A percentile compares a stretch with the other conserved stretches of the same genome.
phyloP scores from a whole-genome alignment of 371 early-diverging fungal genomes.

The Lichtheimia ornata region DNA sequence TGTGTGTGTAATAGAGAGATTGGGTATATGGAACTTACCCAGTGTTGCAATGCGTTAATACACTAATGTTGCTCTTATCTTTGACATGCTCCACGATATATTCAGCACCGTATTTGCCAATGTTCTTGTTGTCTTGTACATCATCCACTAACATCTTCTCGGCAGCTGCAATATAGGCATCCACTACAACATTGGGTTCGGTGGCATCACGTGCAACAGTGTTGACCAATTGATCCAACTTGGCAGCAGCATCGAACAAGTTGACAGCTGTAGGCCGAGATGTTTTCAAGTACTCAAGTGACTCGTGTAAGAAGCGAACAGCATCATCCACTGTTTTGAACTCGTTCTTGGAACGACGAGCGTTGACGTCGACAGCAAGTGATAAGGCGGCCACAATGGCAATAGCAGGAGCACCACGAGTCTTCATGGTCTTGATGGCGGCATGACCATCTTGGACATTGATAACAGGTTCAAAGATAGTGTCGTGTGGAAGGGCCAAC shows the following conservation, averaged over 20 bases:
- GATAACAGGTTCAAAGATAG: slow-evolving; percentile 72
- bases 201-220: slow-evolving; percentile 19
- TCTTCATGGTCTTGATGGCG: slow-evolving; percentile 94
- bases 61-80: slow-evolving; percentile 51
- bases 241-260: slow-evolving; percentile 88
- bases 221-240: slow-evolving; percentile 55
- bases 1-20: too few relatives aligned
- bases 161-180: slow-evolving; percentile 70
- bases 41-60: slow-evolving; percentile 97
- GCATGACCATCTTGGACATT: slow-evolving; percentile 78
- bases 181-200: slow-evolving; percentile 42
- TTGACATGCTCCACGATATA: slow-evolving; percentile 52
- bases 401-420: slow-evolving; percentile 95
- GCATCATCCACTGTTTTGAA: slow-evolving; percentile 50
- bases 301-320: slow-evolving; percentile 54
- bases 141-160: slow-evolving; percentile 88
- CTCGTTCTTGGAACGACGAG: slow-evolving; percentile 28
- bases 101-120: slow-evolving; percentile 83
- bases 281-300: slow-evolving; percentile 81
- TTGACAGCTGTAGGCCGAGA: slow-evolving; percentile 97
- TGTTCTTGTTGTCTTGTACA: slow-evolving; percentile 84
- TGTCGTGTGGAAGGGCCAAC: slow-evolving; percentile 87
- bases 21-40: slow-evolving; percentile 52
- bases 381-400: slow-evolving; percentile 94
- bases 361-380: slow-evolving; percentile 81